These are phyloP conservation scores for Cryptosporidium tyzzeri DNA, from an alignment of 169 alveolate species.

Conservation along the genomic window DNA sequence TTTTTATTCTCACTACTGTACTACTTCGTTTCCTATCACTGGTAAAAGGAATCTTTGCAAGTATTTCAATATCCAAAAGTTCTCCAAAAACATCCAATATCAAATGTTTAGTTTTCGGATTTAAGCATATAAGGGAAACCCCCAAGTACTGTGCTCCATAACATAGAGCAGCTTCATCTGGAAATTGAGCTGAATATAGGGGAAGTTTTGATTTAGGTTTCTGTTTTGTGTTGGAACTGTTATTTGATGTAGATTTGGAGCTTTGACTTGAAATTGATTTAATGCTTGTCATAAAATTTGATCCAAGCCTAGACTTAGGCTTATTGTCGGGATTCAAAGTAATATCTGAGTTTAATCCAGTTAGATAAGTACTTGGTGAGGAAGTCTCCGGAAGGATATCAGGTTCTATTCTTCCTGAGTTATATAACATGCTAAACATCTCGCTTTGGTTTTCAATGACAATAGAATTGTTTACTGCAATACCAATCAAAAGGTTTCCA, in stretches of 20 bases:
- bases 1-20: conserved; percentile 83
- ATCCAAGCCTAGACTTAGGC: neutral
- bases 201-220: conserved; percentile 10
- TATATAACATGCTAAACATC: conserved; percentile 12
- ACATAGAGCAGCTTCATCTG: conserved; percentile 89
- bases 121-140: conserved; percentile 60
- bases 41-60: conserved; percentile 86
- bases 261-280: neutral
- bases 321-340: neutral
- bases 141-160: conserved; percentile 86
- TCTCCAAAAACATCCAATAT: conserved; percentile 82
- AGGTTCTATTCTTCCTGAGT: neutral
- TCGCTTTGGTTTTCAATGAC: conserved; percentile 65
- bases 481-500: conserved; percentile 29
- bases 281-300: neutral
- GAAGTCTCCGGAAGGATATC: neutral
- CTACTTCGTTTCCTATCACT: conserved; percentile 85
- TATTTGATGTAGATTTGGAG: neutral
- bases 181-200: conserved; percentile 87
- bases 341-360: neutral
- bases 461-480: conserved; percentile 46
- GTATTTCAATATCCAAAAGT: conserved; percentile 79
- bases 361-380: neutral
- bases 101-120: conserved; percentile 55
- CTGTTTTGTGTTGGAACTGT: neutral